Evolutionary conservation across 2,329 filamentous ascomycete species (phyloP).

Genomic region (Xylaria sp.): DNA sequence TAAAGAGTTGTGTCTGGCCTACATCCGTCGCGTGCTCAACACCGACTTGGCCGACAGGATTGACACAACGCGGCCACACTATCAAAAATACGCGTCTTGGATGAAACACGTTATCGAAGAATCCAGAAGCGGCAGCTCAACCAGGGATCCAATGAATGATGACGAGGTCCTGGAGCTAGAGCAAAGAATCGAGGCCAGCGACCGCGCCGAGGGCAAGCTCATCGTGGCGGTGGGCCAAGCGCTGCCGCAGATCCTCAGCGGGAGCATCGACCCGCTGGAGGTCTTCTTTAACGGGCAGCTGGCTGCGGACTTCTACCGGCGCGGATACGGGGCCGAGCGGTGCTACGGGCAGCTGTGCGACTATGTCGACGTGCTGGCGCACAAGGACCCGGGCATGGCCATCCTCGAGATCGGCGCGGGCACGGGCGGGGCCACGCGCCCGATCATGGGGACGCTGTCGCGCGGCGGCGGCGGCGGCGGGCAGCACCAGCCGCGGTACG

Average conservation of each 20-base stretch:
- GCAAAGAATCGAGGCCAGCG: too few species aligned
- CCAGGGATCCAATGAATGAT: too few species aligned
- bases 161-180: too few species aligned
- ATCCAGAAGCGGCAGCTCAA: too few species aligned
- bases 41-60: too few species aligned
- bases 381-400: slow-evolving; percentile 38
- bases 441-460: slow-evolving; percentile 26
- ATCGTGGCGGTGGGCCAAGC: background rate
- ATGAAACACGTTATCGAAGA: too few species aligned
- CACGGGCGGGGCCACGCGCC: slow-evolving; percentile 38
- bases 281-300: slow-evolving; percentile 34
- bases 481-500: slow-evolving; percentile 22
- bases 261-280: slow-evolving; percentile 32
- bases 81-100: too few species aligned
- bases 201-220: too few species aligned
- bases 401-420: slow-evolving; percentile 44
- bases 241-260: slow-evolving; percentile 31
- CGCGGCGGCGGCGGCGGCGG: too few species aligned
- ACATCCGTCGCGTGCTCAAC: slow-evolving; percentile 14
- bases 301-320: slow-evolving; percentile 29
- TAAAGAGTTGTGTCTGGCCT: slow-evolving; percentile 15
- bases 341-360: slow-evolving; percentile 22
- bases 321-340: slow-evolving; percentile 3
- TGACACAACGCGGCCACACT: too few species aligned
- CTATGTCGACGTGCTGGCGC: slow-evolving; percentile 29